Conservation (phyloP, 169 alveolate genomes). For the Babesia bovis region DNA sequence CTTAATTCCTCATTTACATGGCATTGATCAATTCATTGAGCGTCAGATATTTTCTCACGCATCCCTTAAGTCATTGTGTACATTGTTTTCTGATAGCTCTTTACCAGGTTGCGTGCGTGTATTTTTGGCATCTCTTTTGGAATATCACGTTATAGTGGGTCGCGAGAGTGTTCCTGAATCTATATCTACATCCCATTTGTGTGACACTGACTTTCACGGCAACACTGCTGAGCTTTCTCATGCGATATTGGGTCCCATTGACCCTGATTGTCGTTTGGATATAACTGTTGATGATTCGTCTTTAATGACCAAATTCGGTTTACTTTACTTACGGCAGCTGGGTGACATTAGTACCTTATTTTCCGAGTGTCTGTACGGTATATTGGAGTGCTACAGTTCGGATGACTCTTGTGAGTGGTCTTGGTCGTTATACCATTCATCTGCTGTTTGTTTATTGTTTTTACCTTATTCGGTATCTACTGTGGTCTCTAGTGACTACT, state of each 20-base stretch:
- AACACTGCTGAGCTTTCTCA: background rate
- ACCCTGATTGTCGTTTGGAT: conserved; percentile 28
- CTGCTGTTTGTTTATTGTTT: conserved; percentile 17
- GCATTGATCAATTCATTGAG: conserved; percentile 4
- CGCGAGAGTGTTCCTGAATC: background rate
- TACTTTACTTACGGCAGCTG: background rate
- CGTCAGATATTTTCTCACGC: conserved; percentile 17
- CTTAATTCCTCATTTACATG: conserved; percentile 6
- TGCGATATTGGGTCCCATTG: conserved; percentile 12
- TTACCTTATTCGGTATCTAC: background rate
- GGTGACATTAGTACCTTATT: background rate
- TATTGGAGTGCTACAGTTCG: background rate
- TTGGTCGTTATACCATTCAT: background rate
- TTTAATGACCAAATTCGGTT: background rate
- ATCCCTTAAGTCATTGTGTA: background rate
- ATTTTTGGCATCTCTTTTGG: conserved; percentile 16
- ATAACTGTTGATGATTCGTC: background rate
- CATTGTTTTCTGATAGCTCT: conserved; percentile 2
- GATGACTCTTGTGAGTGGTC: background rate
- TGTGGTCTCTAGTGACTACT: conserved; percentile 3
- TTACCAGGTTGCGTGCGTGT: background rate
- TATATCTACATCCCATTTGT: background rate
- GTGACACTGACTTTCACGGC: conserved; percentile 2
- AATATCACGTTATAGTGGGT: background rate
- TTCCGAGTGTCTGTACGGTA: background rate